A percentile compares a stretch with the other conserved stretches of the same genome.
phyloP scores from a whole-genome alignment of 495 filamentous ascomycete species.

The Astrothelium macrocarpum region DNA sequence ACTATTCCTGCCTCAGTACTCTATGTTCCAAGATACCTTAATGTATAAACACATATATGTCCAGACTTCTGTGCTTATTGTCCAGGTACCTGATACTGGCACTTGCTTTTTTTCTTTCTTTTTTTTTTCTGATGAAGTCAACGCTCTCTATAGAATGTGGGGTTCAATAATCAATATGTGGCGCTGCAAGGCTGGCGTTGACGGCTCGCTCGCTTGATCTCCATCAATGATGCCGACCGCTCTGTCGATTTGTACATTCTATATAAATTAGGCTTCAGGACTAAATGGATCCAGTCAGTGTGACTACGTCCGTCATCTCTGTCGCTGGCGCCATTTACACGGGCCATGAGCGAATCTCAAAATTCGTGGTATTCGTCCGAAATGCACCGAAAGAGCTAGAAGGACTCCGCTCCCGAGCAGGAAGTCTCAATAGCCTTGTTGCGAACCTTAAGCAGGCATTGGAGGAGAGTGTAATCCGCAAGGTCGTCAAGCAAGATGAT shows the following conservation, averaged over 20 bases:
- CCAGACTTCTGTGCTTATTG: too few species aligned
- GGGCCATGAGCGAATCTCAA: not conserved
- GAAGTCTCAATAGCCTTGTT: not conserved
- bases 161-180: too few species aligned
- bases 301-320: not conserved
- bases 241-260: slow-evolving; percentile 1
- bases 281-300: not conserved
- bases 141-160: too few species aligned
- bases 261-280: not conserved
- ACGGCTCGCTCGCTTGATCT: not conserved
- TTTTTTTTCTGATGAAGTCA: too few species aligned
- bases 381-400: slow-evolving; percentile 5
- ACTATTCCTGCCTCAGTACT: too few species aligned
- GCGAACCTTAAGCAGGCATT: not conserved
- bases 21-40: too few species aligned
- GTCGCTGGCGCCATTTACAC: not conserved
- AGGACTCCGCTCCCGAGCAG: not conserved
- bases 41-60: too few species aligned
- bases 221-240: not conserved
- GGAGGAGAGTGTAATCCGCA: not conserved
- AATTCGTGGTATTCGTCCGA: not conserved
- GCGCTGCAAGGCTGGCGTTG: not conserved
- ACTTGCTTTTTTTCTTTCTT: too few species aligned
- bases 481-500: not conserved
- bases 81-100: too few species aligned